A percentile compares a stretch with the other conserved stretches of the same genome.
Conservation (phyloP, 2,329 filamentous ascomycete genomes). For the Lecanicillium sp. region DNA sequence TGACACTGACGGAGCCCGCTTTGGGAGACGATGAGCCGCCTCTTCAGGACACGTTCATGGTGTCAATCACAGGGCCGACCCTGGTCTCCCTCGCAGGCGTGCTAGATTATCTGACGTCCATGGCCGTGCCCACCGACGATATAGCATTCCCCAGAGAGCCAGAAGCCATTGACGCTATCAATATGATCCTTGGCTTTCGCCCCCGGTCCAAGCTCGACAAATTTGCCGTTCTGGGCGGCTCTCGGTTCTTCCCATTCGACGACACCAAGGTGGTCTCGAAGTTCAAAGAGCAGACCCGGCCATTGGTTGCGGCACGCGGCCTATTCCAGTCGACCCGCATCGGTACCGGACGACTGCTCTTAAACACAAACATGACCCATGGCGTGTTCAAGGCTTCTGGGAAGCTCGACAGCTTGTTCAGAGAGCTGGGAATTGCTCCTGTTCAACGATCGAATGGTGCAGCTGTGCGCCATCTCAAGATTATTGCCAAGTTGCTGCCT, state of each 20-base stretch:
- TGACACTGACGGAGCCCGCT: conserved; percentile 27
- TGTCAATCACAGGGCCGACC: conserved; percentile 32
- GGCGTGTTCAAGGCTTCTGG: conserved; percentile 40
- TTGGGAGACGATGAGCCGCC: conserved; percentile 5
- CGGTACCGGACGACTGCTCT: conserved; percentile 43
- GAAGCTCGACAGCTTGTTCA: conserved; percentile 26
- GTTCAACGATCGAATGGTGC: conserved; percentile 6
- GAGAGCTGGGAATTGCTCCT: conserved; percentile 13
- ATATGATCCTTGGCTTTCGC: conserved; percentile 40
- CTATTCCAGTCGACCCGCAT: conserved; percentile 49
- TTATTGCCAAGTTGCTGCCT: conserved; percentile 28
- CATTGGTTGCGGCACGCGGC: conserved; percentile 38
- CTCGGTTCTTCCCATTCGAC: conserved; percentile 40
- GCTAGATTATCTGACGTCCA: conserved; percentile 35
- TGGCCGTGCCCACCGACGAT: conserved; percentile 28
- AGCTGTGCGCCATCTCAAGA: conserved; percentile 14
- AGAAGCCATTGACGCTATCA: conserved; percentile 42
- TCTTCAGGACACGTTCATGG: conserved; percentile 21
- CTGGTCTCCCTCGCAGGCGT: conserved; percentile 31
- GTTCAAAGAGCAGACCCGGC: conserved; percentile 20
- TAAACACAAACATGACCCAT: conserved; percentile 49
- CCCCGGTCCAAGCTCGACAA: conserved; percentile 27
- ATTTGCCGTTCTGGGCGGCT: conserved; percentile 34
- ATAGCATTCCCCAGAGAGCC: conserved; percentile 39
- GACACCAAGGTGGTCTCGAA: conserved; percentile 16